Base-by-base conservation (phyloP, 2,329 filamentous ascomycete genomes). In the Microdochium bolleyi region DNA sequence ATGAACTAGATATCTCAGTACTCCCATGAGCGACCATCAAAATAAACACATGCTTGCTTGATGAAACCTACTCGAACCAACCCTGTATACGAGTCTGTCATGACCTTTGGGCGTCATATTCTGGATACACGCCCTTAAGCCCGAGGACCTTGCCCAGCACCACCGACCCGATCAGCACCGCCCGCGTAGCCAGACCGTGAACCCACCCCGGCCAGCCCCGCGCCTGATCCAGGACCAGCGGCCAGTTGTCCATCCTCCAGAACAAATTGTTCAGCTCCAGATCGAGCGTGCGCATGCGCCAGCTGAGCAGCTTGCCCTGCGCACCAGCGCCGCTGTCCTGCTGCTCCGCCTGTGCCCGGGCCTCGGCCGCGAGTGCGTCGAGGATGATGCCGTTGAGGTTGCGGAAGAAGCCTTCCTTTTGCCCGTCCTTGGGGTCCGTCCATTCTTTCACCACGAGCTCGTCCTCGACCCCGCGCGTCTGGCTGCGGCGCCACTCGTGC, bases 361-460 rank as follows among this genome's bases (percentile, higher is more conserved):
- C 41, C 41, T 46, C 41, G 41, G 41, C 13, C 13, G 41, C 41
- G n/a, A 46, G 41, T 19, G 56, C 61, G 32, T 60, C 57, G 5
- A 75, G 57, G 14, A 73, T 63, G 2, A 73, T 61, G 0, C 70
- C 70, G 44, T 78, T 77, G 24, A 78, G 53, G 50, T 77, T 77
- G 65, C 73, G 71, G 56, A 78, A 79, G 60, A 79, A 78, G 0
- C 75, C 54, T 2, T 71, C 65, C 58, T 79, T 79, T 11, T 65
- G 58, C 0, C 72, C 67, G 51, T 78, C 75, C 4, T 53, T 61
- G 0, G 75, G 76, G 16, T 72, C 69, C 0, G 75, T 78, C 61
- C 73, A 69, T 60, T 78, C 76, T 13, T 41, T 49, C 11, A 73
- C 62, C 0, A 76, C 73, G 2, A 77, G 56, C 0, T 73, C 70